Conservation (phyloP, 2,329 filamentous ascomycete genomes). For the Sclerotinia spermophila region DNA sequence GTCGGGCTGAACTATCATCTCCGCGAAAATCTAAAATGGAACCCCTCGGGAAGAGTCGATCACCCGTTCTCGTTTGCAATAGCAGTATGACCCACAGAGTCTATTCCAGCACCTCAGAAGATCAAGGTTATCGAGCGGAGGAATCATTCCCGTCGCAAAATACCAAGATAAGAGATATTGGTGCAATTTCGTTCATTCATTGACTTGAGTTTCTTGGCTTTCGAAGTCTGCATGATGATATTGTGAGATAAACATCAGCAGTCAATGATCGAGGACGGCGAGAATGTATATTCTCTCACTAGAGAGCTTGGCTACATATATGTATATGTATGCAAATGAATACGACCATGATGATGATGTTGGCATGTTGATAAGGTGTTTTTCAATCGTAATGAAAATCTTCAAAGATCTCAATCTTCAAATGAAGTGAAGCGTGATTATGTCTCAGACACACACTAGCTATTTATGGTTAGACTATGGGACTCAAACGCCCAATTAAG, state of each 20-base stretch:
- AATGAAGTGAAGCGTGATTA: slow-evolving; percentile 4
- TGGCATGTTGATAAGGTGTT: not conserved
- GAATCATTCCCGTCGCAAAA: not conserved
- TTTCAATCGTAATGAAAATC: slow-evolving; percentile 1
- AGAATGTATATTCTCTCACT: slow-evolving; percentile 12
- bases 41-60: not conserved
- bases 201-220: slow-evolving; percentile 15
- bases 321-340: not conserved
- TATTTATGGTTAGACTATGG: not conserved
- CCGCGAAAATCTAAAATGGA: not conserved
- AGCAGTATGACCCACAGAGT: not conserved
- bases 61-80: not conserved
- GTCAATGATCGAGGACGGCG: not conserved
- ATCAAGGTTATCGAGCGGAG: not conserved
- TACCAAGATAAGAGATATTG: not conserved
- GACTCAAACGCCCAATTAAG: not conserved
- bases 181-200: slow-evolving; percentile 6
- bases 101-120: not conserved
- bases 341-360: not conserved
- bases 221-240: not conserved
- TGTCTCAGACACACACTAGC: not conserved
- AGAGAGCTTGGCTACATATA: slow-evolving; percentile 16
- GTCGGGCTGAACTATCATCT: not conserved
- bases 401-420: slow-evolving; percentile 11
- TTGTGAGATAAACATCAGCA: not conserved